These are phyloP conservation scores for Tolypocladium pustulatum DNA, from an alignment of 2,329 filamentous ascomycete genomes.

Conservation along the genomic window DNA sequence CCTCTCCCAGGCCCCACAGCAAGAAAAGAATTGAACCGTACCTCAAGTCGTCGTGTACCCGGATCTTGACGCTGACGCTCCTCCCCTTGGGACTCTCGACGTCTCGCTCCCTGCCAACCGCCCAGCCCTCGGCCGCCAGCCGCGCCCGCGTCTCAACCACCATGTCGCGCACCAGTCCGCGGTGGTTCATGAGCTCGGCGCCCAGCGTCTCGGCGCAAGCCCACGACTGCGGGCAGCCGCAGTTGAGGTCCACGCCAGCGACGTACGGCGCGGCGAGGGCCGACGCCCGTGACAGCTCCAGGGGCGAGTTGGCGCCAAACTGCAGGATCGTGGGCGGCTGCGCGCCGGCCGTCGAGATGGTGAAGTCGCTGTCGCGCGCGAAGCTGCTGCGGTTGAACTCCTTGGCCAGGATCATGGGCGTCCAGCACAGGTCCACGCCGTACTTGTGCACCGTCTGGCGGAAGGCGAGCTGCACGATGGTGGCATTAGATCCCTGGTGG, in stretches of 20 bases:
- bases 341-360: slow-evolving; percentile 39
- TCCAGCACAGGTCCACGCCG: slow-evolving; percentile 57
- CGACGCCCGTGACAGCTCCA: slow-evolving; percentile 53
- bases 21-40: slow-evolving; percentile 9
- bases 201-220: slow-evolving; percentile 58
- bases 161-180: slow-evolving; percentile 57
- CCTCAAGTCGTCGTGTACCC: slow-evolving; percentile 55
- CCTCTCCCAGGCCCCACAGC: not conserved
- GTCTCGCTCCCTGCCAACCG: slow-evolving; percentile 31
- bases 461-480: slow-evolving; percentile 48
- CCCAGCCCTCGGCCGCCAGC: slow-evolving; percentile 43
- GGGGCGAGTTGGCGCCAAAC: slow-evolving; percentile 52
- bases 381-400: slow-evolving; percentile 53
- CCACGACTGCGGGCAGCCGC: slow-evolving; percentile 65
- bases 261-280: slow-evolving; percentile 50
- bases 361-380: slow-evolving; percentile 55
- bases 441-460: slow-evolving; percentile 56
- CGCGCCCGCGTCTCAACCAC: slow-evolving; percentile 44
- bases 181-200: slow-evolving; percentile 56
- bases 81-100: slow-evolving; percentile 33
- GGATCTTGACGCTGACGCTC: slow-evolving; percentile 61
- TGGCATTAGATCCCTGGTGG: too few species aligned
- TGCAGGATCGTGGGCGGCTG: slow-evolving; percentile 56
- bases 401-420: slow-evolving; percentile 61
- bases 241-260: slow-evolving; percentile 60